A percentile compares a stretch with the other conserved stretches of the same genome.
phyloP scores from a whole-genome alignment of 768 basidiomycete species.

The Russula griseocarnosa region DNA sequence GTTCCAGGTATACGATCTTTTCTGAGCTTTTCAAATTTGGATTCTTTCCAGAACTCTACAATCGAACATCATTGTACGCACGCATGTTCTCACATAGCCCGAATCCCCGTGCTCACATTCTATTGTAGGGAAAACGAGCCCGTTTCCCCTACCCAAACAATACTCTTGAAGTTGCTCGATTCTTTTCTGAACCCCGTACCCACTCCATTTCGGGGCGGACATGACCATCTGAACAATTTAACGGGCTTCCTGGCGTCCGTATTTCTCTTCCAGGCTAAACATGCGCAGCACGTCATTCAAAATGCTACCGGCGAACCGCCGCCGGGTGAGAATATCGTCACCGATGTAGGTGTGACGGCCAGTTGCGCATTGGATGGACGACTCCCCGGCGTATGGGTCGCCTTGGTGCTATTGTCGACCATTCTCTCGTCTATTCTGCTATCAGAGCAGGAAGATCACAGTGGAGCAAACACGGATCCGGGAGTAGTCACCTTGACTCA shows the following conservation, averaged over 20 bases:
- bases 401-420: constrained; percentile 23
- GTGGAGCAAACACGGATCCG: constrained; percentile 3
- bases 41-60: constrained; percentile 25
- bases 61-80: constrained; percentile 22
- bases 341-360: neutral
- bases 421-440: constrained; percentile 25
- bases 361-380: constrained; percentile 17
- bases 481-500: constrained; percentile 15
- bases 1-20: constrained; percentile 25
- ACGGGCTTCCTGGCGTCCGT: constrained; percentile 14
- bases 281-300: constrained; percentile 19
- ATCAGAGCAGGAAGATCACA: constrained; percentile 12
- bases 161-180: constrained; percentile 83
- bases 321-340: neutral
- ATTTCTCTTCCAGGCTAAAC: constrained; percentile 13
- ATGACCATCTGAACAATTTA: constrained; percentile 1
- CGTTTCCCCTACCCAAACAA: constrained; percentile 80
- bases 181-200: constrained; percentile 63
- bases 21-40: constrained; percentile 26
- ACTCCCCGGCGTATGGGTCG: constrained; percentile 24
- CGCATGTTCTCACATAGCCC: neutral
- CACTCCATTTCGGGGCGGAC: constrained; percentile 4
- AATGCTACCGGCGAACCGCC: constrained; percentile 6
- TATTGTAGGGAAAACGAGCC: constrained; percentile 56
- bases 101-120: neutral